phyloP scores from a whole-genome alignment of 2,329 filamentous ascomycete species.

The Domatiomyces catenatus region DNA sequence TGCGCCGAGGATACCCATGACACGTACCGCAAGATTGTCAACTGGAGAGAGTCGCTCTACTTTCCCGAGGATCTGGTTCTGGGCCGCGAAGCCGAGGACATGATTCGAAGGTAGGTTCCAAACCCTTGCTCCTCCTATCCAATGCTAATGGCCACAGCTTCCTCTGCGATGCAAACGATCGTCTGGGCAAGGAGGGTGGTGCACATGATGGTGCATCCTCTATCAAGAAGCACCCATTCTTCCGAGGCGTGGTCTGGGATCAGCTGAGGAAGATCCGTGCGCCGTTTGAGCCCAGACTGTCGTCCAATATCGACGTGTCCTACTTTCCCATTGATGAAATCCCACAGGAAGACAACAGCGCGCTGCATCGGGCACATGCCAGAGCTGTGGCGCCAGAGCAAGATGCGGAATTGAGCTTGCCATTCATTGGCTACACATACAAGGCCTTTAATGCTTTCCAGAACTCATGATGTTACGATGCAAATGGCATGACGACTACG shows the following conservation, averaged over 20 bases:
- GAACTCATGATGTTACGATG: conserved; percentile 11
- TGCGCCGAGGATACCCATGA: conserved; percentile 95
- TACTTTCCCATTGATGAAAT: conserved; percentile 99
- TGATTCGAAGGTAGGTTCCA: conserved; percentile 65
- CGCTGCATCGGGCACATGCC: conserved; percentile 69
- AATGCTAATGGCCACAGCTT: conserved; percentile 43
- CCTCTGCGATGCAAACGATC: conserved; percentile 85
- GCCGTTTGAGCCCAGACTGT: conserved; percentile 86
- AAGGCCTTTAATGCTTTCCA: conserved; percentile 75
- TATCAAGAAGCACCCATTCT: conserved; percentile 89
- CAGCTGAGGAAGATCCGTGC: conserved; percentile 82
- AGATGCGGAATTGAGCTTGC: conserved; percentile 84
- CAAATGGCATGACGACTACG: background rate
- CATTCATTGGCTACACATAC: conserved; percentile 93
- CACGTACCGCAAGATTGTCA: conserved; percentile 97
- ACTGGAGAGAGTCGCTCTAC: conserved; percentile 89
- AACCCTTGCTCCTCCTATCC: conserved; percentile 3
- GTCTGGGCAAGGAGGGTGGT: conserved; percentile 55
- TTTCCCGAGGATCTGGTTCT: conserved; percentile 92
- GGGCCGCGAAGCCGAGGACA: conserved; percentile 72
- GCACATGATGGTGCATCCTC: conserved; percentile 61
- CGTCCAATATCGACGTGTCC: conserved; percentile 86
- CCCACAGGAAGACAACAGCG: conserved; percentile 86
- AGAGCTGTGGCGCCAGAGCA: conserved; percentile 59
- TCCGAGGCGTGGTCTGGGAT: conserved; percentile 92